A percentile compares a stretch with the other conserved stretches of the same genome.
These are phyloP conservation scores for Penicillium sp. DNA, from an alignment of 2,329 filamentous ascomycete species.

Conservation along the genomic window DNA sequence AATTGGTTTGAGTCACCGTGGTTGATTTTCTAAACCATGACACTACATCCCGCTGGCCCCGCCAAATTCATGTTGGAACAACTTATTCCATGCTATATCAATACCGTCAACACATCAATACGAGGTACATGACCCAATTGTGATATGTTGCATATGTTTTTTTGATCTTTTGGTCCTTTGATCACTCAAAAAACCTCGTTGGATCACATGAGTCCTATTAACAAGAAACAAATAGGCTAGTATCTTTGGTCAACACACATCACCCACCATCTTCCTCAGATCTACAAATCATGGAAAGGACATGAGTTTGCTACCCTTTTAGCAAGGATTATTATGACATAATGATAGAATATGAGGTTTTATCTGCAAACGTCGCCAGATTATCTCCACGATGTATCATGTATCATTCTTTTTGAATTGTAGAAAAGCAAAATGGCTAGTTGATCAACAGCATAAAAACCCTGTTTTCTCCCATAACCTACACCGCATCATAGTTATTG, in stretches of 20 bases:
- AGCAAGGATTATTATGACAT: too few species aligned
- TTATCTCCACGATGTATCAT: neutral
- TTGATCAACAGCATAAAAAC: too few species aligned
- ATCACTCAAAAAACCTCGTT: neutral
- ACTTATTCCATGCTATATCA: neutral
- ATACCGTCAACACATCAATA: neutral
- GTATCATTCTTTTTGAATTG: too few species aligned
- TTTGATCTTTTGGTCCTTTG: neutral
- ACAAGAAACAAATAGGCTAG: neutral
- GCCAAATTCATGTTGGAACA: neutral
- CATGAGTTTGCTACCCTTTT: neutral
- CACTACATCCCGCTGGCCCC: neutral
- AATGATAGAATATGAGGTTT: neutral
- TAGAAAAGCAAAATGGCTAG: too few species aligned
- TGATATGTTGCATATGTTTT: neutral
- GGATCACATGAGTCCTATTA: neutral
- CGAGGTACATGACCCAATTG: conserved; percentile 1
- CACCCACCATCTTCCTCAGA: neutral
- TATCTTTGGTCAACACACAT: neutral
- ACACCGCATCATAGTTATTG: too few species aligned
- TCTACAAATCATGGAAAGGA: neutral
- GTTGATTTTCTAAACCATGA: conserved; percentile 9
- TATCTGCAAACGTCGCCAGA: neutral
- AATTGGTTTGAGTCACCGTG: conserved; percentile 40
- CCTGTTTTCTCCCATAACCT: too few species aligned